Evolutionary conservation across 108 stramenopile genomes (phyloP).

Genomic region (Cylindrotheca fusiformis): DNA sequence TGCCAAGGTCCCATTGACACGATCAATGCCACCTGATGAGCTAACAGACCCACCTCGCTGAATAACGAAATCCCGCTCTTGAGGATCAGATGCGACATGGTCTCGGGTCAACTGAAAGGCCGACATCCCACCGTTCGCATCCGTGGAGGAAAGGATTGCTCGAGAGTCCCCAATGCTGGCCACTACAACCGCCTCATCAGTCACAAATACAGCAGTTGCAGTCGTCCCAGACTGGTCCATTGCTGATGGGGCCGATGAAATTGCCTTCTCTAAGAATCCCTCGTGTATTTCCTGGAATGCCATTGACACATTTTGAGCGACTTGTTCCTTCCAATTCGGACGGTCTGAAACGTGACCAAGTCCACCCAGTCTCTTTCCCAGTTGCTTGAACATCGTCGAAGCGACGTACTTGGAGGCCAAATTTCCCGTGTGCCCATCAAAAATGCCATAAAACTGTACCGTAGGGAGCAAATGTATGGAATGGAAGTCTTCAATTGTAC

Average conservation of each 20-base stretch:
- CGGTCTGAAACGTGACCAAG: constrained; percentile 12
- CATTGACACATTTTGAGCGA: constrained; percentile 33
- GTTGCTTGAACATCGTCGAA: constrained; percentile 46
- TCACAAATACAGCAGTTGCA: constrained; percentile 69
- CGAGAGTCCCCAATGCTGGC: constrained; percentile 93
- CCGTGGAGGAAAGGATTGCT: constrained; percentile 66
- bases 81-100: constrained; percentile 75
- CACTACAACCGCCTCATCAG: constrained; percentile 58
- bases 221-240: constrained; percentile 85
- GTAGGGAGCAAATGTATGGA: constrained; percentile 64
- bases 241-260: constrained; percentile 34
- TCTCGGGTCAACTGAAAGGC: constrained; percentile 80
- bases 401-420: constrained; percentile 76
- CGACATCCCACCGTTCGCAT: constrained; percentile 27
- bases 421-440: constrained; percentile 74
- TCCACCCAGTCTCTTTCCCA: constrained; percentile 33
- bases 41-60: constrained; percentile 69
- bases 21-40: constrained; percentile 52
- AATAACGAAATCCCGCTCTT: constrained; percentile 55
- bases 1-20: constrained; percentile 91
- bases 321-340: constrained; percentile 42
- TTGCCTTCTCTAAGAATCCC: constrained; percentile 44
- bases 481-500: constrained; percentile 93
- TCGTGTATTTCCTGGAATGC: constrained; percentile 66
- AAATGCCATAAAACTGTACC: constrained; percentile 85